Percentiles rank a stretch among this genome's conserved stretches.
Evolutionary conservation across 208 protist genomes (phyloP).

Genomic region (Trypanosoma scelopori): DNA sequence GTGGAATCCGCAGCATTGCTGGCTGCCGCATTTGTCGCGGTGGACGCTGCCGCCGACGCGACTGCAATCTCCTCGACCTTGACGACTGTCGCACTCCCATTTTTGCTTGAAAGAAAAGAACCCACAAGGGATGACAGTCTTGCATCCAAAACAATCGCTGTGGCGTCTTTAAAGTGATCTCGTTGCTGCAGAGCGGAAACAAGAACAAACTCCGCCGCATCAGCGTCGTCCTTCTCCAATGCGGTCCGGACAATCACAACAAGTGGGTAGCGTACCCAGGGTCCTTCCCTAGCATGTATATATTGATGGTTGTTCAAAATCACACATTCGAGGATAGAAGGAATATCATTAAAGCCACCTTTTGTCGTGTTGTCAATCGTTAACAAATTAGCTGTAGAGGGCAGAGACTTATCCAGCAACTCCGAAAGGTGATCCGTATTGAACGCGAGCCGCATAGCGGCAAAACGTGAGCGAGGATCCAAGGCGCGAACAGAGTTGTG

Average conservation of each 20-base stretch:
- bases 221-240: conserved; percentile 26
- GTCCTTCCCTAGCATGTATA: not conserved
- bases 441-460: conserved; percentile 5
- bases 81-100: not conserved
- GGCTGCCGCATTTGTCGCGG: too few species aligned
- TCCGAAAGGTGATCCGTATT: conserved; percentile 15
- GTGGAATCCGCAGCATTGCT: too few species aligned
- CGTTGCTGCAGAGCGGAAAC: conserved; percentile 8
- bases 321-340: conserved; percentile 17
- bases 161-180: conserved; percentile 15
- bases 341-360: conserved; percentile 1
- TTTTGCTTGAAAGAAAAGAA: not conserved
- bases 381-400: conserved; percentile 22
- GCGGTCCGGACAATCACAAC: conserved; percentile 21
- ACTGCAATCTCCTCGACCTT: not conserved
- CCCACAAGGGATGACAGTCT: not conserved
- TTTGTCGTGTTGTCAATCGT: conserved; percentile 17
- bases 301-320: not conserved
- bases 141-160: conserved; percentile 17
- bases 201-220: conserved; percentile 22
- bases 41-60: not conserved
- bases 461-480: not conserved
- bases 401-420: conserved; percentile 16
- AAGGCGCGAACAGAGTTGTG: not conserved
- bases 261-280: conserved; percentile 2